These are phyloP conservation scores for Ceratocystis lukuohia DNA, from an alignment of 2,329 filamentous ascomycete genomes.

Conservation along the genomic window DNA sequence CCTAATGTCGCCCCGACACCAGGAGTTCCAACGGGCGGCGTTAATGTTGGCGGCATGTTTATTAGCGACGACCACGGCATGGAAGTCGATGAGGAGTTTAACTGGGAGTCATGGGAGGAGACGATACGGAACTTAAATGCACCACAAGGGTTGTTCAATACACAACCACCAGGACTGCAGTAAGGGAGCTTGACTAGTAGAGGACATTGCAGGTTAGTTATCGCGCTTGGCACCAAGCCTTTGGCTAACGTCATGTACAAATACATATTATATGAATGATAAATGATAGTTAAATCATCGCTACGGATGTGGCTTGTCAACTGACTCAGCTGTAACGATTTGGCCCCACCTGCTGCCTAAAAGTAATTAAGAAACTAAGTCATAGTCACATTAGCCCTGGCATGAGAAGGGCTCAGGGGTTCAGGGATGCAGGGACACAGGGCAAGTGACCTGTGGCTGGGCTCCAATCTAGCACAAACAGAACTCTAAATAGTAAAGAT, in stretches of 20 bases:
- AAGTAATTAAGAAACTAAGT: background rate
- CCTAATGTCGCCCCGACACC: background rate
- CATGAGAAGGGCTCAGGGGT: slow-evolving; percentile 3
- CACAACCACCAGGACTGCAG: slow-evolving; percentile 12
- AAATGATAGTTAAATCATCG: background rate
- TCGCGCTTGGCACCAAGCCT: background rate
- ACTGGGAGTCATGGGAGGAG: slow-evolving; percentile 15
- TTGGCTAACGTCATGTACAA: background rate
- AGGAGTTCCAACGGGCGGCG: background rate
- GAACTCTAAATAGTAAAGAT: background rate
- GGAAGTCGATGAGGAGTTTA: slow-evolving; percentile 17
- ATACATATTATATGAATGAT: background rate
- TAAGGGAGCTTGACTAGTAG: background rate
- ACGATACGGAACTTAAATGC: slow-evolving; percentile 11
- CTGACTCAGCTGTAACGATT: background rate
- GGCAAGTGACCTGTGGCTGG: background rate
- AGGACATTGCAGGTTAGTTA: too few species aligned
- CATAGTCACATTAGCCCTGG: background rate
- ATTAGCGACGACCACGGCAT: slow-evolving; percentile 8
- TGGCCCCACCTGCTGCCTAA: slow-evolving; percentile 3
- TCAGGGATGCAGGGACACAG: background rate
- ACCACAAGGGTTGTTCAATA: slow-evolving; percentile 3
- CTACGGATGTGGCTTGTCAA: background rate
- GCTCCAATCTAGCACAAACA: background rate
- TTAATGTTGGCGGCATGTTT: background rate